Evolutionary conservation across 2,329 filamentous ascomycete species (phyloP), one percentile per base, ranked within the genome.

Genomic region (Lanzia echinophila): DNA sequence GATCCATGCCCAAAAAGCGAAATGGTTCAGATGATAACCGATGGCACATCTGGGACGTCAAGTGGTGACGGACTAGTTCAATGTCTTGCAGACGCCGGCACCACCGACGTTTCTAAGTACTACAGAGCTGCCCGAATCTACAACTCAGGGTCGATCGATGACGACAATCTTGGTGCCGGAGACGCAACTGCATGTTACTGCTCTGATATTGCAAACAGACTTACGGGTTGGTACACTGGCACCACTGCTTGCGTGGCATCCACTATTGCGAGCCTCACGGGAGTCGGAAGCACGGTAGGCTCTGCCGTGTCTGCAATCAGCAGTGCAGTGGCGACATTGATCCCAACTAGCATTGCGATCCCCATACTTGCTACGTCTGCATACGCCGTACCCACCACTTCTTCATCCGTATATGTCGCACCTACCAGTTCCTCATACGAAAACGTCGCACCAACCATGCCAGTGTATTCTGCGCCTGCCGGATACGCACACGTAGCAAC

Each of bases 81-180:
- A 49, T 52, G 50, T 32, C 46, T 66, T 33, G 42, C 52, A 6
- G 12, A 53, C 59, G 56, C 53, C 22, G 63, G 63, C 17, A 58
- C 55, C 24, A 57, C 50, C 2, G 66, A 65, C 11, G 67, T 60
- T 31, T 60, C 62, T 31, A 60, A 47, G n/a, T 68, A 64, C 58
- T 69, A 68, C 58, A 66, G 65, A 45, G 71, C 68, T 19, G 70
- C 72, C 7, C 62, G 71, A 24, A 62, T 68, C 43, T 74, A 74
- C 62, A 74, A 73, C 60, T 73, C 72, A 0, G 72, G 72, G 33
- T 65, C 64, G 0, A 60, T 73, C 20, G 64, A 61, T 0, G 60
- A 60, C 5, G 63, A 63, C 1, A 70, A 73, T 54, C 63, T 73
- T 17, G 67, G 58, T 13, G 34, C 54, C 6, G 57, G 56, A 6